phyloP scores from a whole-genome alignment of 176 grass and related monocot genomes.

The Stipa capillata region DNA sequence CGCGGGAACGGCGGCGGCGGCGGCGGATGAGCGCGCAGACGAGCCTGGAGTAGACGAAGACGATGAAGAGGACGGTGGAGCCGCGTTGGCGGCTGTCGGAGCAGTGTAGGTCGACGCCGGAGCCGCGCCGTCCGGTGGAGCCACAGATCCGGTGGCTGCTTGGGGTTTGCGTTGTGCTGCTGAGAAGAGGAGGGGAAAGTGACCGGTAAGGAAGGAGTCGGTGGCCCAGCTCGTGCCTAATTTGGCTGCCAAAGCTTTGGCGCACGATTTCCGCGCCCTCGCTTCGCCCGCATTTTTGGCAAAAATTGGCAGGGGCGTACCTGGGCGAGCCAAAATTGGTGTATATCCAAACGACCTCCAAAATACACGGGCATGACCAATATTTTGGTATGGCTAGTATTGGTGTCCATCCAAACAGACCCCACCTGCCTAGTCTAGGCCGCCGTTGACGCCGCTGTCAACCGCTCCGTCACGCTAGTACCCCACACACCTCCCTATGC shows the following conservation, averaged over 20 bases:
- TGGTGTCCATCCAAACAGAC: not conserved
- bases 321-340: not conserved
- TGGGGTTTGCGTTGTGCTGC: too few relatives aligned
- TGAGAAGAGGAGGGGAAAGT: too few relatives aligned
- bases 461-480: too few relatives aligned
- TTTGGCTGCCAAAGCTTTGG: not conserved
- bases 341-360: not conserved
- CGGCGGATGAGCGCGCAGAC: conserved; percentile 62
- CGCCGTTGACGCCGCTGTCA: too few relatives aligned
- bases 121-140: too few relatives aligned
- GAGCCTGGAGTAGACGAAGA: conserved; percentile 65
- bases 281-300: not conserved
- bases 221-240: too few relatives aligned
- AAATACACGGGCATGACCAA: not conserved
- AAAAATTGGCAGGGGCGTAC: not conserved
- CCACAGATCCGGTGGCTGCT: too few relatives aligned
- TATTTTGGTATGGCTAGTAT: not conserved
- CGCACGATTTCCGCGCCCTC: not conserved
- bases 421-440: too few relatives aligned
- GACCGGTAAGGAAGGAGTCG: too few relatives aligned
- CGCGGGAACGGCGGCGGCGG: conserved; percentile 7
- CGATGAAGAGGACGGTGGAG: conserved; percentile 34
- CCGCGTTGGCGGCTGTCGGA: too few relatives aligned
- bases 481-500: too few relatives aligned
- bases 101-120: too few relatives aligned